Evolutionary conservation across 2,329 filamentous ascomycete species (phyloP).

Genomic region (Clarireedia paspali): DNA sequence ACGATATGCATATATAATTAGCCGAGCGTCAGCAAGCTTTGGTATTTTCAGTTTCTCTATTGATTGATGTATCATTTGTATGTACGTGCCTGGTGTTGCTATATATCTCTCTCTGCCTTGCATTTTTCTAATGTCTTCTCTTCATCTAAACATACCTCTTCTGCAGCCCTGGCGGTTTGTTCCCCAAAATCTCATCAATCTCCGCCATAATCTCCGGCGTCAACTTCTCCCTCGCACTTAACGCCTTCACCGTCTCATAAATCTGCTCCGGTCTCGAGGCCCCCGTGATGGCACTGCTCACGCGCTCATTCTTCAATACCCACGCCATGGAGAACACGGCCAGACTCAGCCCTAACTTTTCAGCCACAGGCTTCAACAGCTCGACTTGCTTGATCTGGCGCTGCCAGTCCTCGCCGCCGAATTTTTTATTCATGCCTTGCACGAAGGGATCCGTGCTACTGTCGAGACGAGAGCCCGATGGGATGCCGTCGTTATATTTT

Average conservation of each 20-base stretch:
- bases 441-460: slow-evolving; percentile 44
- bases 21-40: too few species aligned
- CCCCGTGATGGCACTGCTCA: slow-evolving; percentile 54
- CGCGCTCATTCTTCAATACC: slow-evolving; percentile 54
- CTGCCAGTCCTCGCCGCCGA: slow-evolving; percentile 44
- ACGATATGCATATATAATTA: too few species aligned
- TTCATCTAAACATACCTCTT: slow-evolving; percentile 18
- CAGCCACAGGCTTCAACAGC: slow-evolving; percentile 53
- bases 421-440: slow-evolving; percentile 34
- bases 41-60: too few species aligned
- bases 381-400: slow-evolving; percentile 51
- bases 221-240: slow-evolving; percentile 45
- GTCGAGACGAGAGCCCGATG: slow-evolving; percentile 49
- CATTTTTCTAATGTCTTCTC: background rate
- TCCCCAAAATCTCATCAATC: slow-evolving; percentile 51
- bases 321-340: slow-evolving; percentile 49
- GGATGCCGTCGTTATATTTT: slow-evolving; percentile 59
- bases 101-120: background rate
- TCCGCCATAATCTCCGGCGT: slow-evolving; percentile 51
- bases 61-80: too few species aligned
- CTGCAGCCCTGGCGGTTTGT: slow-evolving; percentile 42
- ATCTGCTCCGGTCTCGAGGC: slow-evolving; percentile 52
- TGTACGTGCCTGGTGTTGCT: too few species aligned
- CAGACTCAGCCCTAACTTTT: slow-evolving; percentile 50
- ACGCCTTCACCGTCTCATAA: slow-evolving; percentile 49